These are phyloP conservation scores for Fraxinus platypoda DNA, from an alignment of 305 asterid genomes.

Conservation along the genomic window DNA sequence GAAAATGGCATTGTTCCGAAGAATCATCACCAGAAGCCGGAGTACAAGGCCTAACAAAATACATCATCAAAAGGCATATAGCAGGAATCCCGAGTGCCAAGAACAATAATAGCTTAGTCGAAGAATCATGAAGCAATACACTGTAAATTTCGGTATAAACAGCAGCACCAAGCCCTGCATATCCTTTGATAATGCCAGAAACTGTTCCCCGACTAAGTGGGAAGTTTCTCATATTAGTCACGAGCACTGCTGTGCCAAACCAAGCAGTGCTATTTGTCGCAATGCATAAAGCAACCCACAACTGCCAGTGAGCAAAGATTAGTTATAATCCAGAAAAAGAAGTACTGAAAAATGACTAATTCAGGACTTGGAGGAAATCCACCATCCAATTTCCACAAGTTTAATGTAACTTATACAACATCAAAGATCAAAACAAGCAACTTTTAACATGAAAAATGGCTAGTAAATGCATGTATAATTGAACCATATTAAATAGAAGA, in stretches of 20 bases:
- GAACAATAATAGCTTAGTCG: slow-evolving; percentile 53
- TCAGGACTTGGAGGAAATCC: background rate
- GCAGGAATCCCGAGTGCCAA: slow-evolving; percentile 58
- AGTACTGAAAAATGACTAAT: background rate
- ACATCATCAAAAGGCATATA: slow-evolving; percentile 55
- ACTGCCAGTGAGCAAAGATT: slow-evolving; percentile 38
- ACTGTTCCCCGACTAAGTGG: slow-evolving; percentile 66
- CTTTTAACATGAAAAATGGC: background rate
- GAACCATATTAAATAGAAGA: background rate
- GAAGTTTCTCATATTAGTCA: slow-evolving; percentile 76
- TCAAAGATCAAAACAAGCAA: background rate
- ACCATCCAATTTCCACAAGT: background rate
- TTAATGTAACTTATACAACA: background rate
- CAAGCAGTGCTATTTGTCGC: slow-evolving; percentile 69
- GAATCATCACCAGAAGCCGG: slow-evolving; percentile 60
- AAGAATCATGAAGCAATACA: slow-evolving; percentile 44
- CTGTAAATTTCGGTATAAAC: slow-evolving; percentile 62
- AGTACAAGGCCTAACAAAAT: slow-evolving; percentile 54
- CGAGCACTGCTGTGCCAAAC: slow-evolving; percentile 68
- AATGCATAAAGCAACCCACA: slow-evolving; percentile 57
- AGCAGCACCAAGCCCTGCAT: slow-evolving; percentile 67
- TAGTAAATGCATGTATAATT: background rate
- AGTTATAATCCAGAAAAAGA: background rate
- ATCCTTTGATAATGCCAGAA: slow-evolving; percentile 73
- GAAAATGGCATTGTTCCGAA: slow-evolving; percentile 52